Evolutionary conservation across 2,329 filamentous ascomycete species (phyloP), one percentile per base, ranked within the genome.

Genomic region (Aspergillus sp.): DNA sequence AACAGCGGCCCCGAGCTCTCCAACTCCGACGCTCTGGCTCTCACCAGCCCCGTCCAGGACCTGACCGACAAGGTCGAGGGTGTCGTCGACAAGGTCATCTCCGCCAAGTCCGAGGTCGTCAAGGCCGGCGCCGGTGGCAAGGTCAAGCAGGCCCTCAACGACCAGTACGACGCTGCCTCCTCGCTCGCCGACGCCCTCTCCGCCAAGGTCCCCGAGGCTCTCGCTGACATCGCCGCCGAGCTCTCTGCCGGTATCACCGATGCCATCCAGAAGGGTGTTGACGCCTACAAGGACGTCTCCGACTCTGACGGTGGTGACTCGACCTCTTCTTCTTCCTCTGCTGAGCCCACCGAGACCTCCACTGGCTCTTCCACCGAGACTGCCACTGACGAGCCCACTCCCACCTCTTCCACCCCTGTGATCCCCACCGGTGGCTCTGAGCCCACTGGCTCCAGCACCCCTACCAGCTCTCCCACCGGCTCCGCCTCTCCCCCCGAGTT

Each of bases 231-330:
- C 48, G 70, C 71, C 44, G 24, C 48, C 17, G 15, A 61, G 7
- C 69, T 73, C 53, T 57, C 68, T 34, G 47, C 64, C 22, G 70
- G 69, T 53, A 68, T 74, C 59, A 66, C 65, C 60, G 58, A 58
- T 24, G 68, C 68, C 48, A 70, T 74, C 60, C 65, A 73, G 64
- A 64, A 64, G 55, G 71, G 71, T 56, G 51, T 72, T 39, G 62
- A 67, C 48, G 65, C 59, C 49, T 72, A 65, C 61, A 48, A 59
- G 44, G 60, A 63, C 48, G 58, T 55, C 26, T 30, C 26, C 26
- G 26, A 30, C 26, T 30, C 26, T n/a, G 58, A 58, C 36, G 42
- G 34, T 17, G 41, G 48, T 44, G 43, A 34, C 52, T 32, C 59
- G 5, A 48, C 49, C 17, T 45, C 56, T 36, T 20, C 56, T 41